Base-by-base conservation (phyloP, 306 rosid species). In the Dicorynia guianensis region DNA sequence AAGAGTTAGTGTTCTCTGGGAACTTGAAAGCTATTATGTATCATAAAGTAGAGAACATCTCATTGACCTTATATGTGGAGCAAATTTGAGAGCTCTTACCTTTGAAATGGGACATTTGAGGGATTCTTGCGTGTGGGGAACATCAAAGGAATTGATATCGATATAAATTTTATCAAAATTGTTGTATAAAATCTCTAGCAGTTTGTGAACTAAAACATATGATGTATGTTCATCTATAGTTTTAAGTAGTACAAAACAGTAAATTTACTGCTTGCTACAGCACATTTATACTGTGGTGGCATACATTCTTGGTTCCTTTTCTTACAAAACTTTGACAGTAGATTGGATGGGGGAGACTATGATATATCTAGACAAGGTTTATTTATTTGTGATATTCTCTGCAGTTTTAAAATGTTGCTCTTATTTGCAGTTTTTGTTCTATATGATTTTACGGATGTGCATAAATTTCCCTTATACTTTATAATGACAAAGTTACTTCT, bases 21-120 rank as follows among this genome's bases (percentile, higher is more conserved):
- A 3, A 55, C 33, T 71, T 53, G 19, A 62, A 53, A 67, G 74
- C 14, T 67, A 19, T n/a, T 4, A 11, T 40, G 64, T 19, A n/a
- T 49, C 25, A 8, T 9, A 49, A 54, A 53, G 55, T 54, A 63
- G 18, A 35, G n/a, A 54, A 71, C 36, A 64, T 72, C 62, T 30
- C 35, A 38, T 17, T 50, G 12, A 62, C 36, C 15, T 62, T 15
- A 4, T 17, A 11, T 42, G 17, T 20, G n/a, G 48, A 11, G 8
- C 4, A 52, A 60, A 35, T 38, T 63, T 7, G 56, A 40, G 47
- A 53, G 72, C 34, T 46, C 10, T 8, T 70, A 38, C 61, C 64
- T 40, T 70, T 44, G 52, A 52, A 25, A 12, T 25, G 44, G 42
- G 60, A 35, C 13, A 18, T 61, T 61, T 34, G 38, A 73, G 11